Base-by-base conservation (phyloP, 768 basidiomycete genomes). In the Boletus fagicola region DNA sequence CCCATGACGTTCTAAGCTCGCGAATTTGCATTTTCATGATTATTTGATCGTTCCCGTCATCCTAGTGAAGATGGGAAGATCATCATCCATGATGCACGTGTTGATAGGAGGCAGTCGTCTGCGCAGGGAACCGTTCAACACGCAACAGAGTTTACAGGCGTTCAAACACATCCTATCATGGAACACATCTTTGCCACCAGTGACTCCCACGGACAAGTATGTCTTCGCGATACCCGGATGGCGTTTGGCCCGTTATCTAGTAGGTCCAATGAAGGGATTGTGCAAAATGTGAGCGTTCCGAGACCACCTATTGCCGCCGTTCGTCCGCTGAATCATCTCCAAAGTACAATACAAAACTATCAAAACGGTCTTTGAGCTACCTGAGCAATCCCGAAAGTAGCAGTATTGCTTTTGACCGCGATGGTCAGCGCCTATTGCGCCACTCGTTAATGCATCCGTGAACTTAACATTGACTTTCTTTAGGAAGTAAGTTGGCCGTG, bases 211-310 rank as follows among this genome's bases (percentile, higher is more conserved):
- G 88, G 90, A 5, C 70, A 72, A 24, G 84, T 90, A 4, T 83
- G 79, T 61, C 80, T 92, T 55, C 82, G 87, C 16, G 90, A 92
- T 68, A 72, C 75, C 16, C 77, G 90, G 13, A 90, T 90, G 86
- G 81, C 87, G 0, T 92, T 90, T 69, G 85, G 86, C 20, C 76
- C 84, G 44, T 62, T 69, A 20, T 69, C 69, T 18, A 68, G 68
- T 12, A 70, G 83, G 36, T 75, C 78, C 3, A 69, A 75, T 18
- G 68, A 80, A 13, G 87, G 88, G 0, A 74, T 87, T 1, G 82
- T 89, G 9, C 80, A 79, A 55, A 77, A 18, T 47, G 61, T 54
- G 20, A 54, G 45, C 33, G 3, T 18, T 53, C 50, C 51, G 18
- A 20, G 20, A 42, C 31, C 31, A 11, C 52, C 47, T 36, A 56